These are phyloP conservation scores for Leishmania braziliensis DNA, from an alignment of 208 protist genomes.

Conservation along the genomic window DNA sequence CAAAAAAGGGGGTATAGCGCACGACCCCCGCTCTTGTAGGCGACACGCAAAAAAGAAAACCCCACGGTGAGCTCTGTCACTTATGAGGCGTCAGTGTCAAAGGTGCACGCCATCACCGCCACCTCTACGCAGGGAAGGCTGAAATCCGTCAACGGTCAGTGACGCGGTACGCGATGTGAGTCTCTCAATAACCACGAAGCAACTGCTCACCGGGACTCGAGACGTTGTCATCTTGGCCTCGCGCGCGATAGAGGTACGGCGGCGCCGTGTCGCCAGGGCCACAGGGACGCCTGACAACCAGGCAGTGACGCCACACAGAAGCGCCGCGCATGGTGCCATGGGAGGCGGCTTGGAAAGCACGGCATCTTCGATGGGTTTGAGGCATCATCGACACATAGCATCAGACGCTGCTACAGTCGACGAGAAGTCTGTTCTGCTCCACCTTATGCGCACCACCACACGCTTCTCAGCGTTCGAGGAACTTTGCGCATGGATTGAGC, in stretches of 20 bases:
- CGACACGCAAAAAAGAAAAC: background rate
- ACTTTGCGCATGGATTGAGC: constrained; percentile 13
- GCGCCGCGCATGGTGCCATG: background rate
- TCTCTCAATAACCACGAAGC: background rate
- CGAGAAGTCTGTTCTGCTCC: constrained; percentile 7
- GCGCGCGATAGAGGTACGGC: constrained; percentile 14
- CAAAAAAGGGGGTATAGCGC: background rate
- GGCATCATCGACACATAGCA: background rate
- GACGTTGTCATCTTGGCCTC: constrained; percentile 21
- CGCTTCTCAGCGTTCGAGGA: constrained; percentile 1
- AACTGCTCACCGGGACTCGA: constrained; percentile 6
- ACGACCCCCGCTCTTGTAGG: background rate
- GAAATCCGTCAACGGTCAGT: too few relatives aligned
- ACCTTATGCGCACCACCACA: constrained; percentile 12
- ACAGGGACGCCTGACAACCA: background rate
- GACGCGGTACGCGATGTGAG: background rate
- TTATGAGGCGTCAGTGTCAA: background rate
- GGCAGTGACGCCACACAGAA: background rate
- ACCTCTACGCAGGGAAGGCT: background rate
- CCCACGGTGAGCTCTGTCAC: background rate
- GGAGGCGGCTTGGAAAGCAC: background rate
- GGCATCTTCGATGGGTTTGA: background rate
- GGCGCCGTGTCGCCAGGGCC: background rate
- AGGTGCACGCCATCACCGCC: constrained; percentile 8
- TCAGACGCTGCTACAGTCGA: background rate